Evolutionary conservation across 371 early-diverging fungal genomes (phyloP).

Genomic region (Phascolomyces articulosus): DNA sequence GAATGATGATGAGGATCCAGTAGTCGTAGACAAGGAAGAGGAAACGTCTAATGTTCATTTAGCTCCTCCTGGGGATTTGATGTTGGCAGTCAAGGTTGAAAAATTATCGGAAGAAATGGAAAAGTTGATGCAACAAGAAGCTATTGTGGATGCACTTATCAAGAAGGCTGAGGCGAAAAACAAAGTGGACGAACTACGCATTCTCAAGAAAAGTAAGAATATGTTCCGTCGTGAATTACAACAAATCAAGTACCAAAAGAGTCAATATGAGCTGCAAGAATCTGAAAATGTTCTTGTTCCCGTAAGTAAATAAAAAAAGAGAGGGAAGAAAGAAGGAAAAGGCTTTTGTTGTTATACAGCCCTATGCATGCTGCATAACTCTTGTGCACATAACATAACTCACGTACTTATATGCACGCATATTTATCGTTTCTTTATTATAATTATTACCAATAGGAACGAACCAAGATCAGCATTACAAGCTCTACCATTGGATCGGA

Average conservation of each 20-base stretch:
- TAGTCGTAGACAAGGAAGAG: neutral
- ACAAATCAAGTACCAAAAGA: constrained; percentile 68
- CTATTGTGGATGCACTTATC: constrained; percentile 68
- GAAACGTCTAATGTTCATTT: constrained; percentile 46
- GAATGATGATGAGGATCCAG: constrained; percentile 11
- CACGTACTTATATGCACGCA: neutral
- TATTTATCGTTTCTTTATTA: neutral
- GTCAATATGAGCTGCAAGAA: constrained; percentile 65
- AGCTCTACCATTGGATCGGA: constrained; percentile 61
- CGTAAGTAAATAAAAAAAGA: too few species aligned
- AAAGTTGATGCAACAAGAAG: constrained; percentile 65
- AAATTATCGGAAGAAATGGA: constrained; percentile 59
- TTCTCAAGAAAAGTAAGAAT: constrained; percentile 62
- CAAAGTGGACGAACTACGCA: constrained; percentile 47
- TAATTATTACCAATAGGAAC: constrained; percentile 40
- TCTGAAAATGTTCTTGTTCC: constrained; percentile 72
- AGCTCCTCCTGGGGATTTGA: constrained; percentile 73
- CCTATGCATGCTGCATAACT: neutral
- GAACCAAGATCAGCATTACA: constrained; percentile 62
- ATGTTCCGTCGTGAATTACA: constrained; percentile 63
- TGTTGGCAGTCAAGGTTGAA: constrained; percentile 58
- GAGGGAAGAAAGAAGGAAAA: too few species aligned
- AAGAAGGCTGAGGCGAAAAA: constrained; percentile 51
- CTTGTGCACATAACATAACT: too few species aligned
- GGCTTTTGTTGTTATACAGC: neutral